These are phyloP conservation scores for Carex scoparia DNA, from an alignment of 176 grass and related monocot species.

Conservation along the genomic window DNA sequence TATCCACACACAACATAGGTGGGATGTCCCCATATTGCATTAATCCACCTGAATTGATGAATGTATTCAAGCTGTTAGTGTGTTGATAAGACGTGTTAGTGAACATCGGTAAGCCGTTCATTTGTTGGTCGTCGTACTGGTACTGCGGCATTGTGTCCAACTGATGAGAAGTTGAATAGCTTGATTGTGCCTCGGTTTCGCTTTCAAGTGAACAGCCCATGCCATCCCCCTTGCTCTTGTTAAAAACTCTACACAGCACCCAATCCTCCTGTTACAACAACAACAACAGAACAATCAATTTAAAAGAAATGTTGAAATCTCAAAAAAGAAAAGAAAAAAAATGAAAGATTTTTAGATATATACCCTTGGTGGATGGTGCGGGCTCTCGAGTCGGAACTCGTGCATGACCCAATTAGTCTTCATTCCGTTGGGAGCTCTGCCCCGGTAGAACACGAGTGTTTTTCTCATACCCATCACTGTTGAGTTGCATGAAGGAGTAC, in stretches of 20 bases:
- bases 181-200: conserved; percentile 8
- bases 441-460: conserved; percentile 45
- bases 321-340: neutral
- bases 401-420: conserved; percentile 47
- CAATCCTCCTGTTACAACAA: conserved; percentile 23
- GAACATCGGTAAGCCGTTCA: neutral
- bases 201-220: neutral
- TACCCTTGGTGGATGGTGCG: neutral
- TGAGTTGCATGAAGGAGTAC: neutral
- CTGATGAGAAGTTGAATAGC: neutral
- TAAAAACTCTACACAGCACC: conserved; percentile 45
- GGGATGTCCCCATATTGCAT: neutral
- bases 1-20: conserved; percentile 8
- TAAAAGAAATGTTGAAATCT: neutral
- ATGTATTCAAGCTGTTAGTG: neutral
- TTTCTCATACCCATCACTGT: conserved; percentile 31
- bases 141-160: neutral
- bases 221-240: conserved; percentile 19
- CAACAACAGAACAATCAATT: neutral
- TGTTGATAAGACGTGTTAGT: neutral
- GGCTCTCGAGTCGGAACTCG: conserved; percentile 29
- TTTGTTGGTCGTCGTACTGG: neutral
- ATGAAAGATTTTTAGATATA: neutral
- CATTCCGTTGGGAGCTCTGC: conserved; percentile 27
- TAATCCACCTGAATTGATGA: neutral